Conservation (phyloP, 1,139 yeast genomes). For the Diutina mesorugosa region DNA sequence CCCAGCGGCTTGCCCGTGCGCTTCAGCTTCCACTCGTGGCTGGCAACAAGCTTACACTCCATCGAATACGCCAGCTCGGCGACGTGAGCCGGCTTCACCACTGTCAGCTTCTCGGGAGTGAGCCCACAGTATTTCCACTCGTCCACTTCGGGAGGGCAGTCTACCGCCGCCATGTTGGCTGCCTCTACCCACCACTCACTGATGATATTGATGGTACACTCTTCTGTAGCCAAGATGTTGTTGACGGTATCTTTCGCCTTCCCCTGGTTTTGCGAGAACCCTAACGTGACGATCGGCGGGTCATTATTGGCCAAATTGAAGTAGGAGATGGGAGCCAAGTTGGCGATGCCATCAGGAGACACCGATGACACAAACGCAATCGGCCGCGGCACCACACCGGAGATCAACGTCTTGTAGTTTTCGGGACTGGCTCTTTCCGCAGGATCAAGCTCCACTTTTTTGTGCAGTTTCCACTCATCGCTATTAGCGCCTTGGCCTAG, state of each 20-base stretch:
- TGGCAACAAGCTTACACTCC: constrained; percentile 36
- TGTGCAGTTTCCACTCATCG: constrained; percentile 28
- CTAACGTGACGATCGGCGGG: constrained; percentile 47
- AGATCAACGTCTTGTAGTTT: constrained; percentile 37
- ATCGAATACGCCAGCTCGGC: constrained; percentile 50
- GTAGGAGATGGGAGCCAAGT: constrained; percentile 50
- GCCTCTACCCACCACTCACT: constrained; percentile 59
- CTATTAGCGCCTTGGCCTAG: constrained; percentile 37
- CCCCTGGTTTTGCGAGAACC: constrained; percentile 28
- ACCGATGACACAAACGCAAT: constrained; percentile 43
- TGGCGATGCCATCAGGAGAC: constrained; percentile 26
- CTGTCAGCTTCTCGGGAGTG: constrained; percentile 29
- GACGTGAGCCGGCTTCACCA: constrained; percentile 43
- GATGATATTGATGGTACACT: constrained; percentile 44
- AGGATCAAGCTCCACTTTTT: constrained; percentile 39
- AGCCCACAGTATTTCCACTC: constrained; percentile 48
- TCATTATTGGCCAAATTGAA: constrained; percentile 36
- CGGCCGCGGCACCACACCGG: constrained; percentile 47
- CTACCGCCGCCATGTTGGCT: constrained; percentile 36
- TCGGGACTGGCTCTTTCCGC: constrained; percentile 25
- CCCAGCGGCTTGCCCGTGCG: constrained; percentile 27
- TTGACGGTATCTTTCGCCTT: constrained; percentile 34
- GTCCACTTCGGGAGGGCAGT: constrained; percentile 35
- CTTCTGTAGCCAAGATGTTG: constrained; percentile 38
- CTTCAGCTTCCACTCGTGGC: constrained; percentile 34